phyloP scores from a whole-genome alignment of 2,329 filamentous ascomycete species.

The Calonectria multiphialidica region DNA sequence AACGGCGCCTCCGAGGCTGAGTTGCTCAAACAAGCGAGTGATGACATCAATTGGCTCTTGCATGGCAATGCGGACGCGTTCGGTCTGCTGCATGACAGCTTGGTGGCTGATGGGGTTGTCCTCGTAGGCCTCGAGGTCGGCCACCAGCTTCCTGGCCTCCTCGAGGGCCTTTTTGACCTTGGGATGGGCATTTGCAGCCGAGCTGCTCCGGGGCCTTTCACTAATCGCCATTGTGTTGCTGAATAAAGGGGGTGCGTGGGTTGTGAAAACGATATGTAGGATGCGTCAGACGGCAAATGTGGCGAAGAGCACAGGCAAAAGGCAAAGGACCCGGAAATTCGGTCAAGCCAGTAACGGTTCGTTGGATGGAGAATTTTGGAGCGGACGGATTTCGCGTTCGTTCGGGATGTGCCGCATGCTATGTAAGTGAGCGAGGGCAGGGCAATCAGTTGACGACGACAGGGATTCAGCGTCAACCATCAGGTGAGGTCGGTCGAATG shows the following conservation, averaged over 20 bases:
- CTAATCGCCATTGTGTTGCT: neutral
- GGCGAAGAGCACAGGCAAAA: neutral
- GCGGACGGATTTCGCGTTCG: neutral
- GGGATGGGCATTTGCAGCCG: slow-evolving; percentile 31
- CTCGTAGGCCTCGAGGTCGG: slow-evolving; percentile 42
- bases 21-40: slow-evolving; percentile 38
- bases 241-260: neutral
- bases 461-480: neutral
- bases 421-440: slow-evolving; percentile 24
- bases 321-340: slow-evolving; percentile 3
- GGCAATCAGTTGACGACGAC: slow-evolving; percentile 11
- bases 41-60: slow-evolving; percentile 44
- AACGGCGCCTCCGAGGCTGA: slow-evolving; percentile 40
- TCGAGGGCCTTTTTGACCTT: slow-evolving; percentile 42
- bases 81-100: slow-evolving; percentile 38
- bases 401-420: neutral
- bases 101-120: slow-evolving; percentile 38
- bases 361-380: neutral
- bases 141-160: slow-evolving; percentile 42
- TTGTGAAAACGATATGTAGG: neutral
- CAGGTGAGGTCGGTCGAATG: slow-evolving; percentile 6
- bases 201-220: neutral
- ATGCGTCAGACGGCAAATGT: neutral
- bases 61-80: slow-evolving; percentile 39
- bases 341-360: neutral